phyloP scores from a whole-genome alignment of 2,329 filamentous ascomycete genomes.

The Pseudocercospora vitis region DNA sequence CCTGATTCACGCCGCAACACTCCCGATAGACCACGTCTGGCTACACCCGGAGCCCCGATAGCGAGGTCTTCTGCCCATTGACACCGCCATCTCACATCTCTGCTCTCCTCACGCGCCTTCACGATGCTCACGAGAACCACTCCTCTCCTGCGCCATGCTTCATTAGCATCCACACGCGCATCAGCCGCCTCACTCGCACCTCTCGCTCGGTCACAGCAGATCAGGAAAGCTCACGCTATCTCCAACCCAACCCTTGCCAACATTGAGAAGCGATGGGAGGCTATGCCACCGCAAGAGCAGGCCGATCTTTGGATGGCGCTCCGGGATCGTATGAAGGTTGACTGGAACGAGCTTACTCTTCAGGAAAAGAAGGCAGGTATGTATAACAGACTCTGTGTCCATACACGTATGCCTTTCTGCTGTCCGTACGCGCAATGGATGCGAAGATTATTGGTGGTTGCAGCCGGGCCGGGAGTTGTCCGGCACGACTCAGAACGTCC shows the following conservation, averaged over 20 bases:
- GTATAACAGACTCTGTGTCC: slow-evolving; percentile 16
- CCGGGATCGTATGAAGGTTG: slow-evolving; percentile 97
- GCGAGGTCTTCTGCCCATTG: slow-evolving; percentile 8
- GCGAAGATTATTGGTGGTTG: not conserved
- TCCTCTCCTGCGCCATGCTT: slow-evolving; percentile 26
- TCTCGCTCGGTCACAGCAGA: slow-evolving; percentile 39
- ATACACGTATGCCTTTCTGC: not conserved
- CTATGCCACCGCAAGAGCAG: slow-evolving; percentile 97
- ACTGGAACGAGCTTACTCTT: slow-evolving; percentile 91
- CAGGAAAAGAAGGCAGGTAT: slow-evolving; percentile 96
- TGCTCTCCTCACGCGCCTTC: slow-evolving; percentile 16
- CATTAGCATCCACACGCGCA: slow-evolving; percentile 23
- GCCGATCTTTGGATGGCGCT: slow-evolving; percentile 98
- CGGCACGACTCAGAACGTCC: slow-evolving; percentile 4
- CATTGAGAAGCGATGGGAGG: slow-evolving; percentile 99
- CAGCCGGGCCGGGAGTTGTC: slow-evolving; percentile 11
- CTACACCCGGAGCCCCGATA: slow-evolving; percentile 4
- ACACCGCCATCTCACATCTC: slow-evolving; percentile 10
- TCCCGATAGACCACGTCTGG: slow-evolving; percentile 1
- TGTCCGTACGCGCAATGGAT: not conserved
- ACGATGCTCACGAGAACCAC: slow-evolving; percentile 28
- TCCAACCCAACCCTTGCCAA: slow-evolving; percentile 96
- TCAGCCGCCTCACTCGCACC: slow-evolving; percentile 25
- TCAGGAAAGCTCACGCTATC: slow-evolving; percentile 80
- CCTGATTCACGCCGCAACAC: slow-evolving; percentile 8